Percentiles rank a stretch among this genome's conserved stretches.
These are phyloP conservation scores for Eimeria tenella DNA, from an alignment of 169 alveolate species.

Conservation along the genomic window DNA sequence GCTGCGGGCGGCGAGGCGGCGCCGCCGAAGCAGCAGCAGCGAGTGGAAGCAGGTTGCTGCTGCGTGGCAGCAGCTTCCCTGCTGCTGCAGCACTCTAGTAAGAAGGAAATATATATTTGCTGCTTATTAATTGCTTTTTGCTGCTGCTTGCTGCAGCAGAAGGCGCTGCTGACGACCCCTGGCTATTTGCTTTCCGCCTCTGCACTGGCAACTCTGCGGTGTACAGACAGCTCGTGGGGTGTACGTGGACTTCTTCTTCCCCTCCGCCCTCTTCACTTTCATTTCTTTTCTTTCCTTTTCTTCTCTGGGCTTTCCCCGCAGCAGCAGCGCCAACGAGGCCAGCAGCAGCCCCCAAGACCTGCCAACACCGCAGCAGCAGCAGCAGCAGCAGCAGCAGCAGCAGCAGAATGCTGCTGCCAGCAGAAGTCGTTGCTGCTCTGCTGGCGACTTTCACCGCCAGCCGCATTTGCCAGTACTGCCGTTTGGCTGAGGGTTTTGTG, in stretches of 20 bases:
- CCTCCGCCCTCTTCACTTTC: not conserved
- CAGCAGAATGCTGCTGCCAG: slow-evolving; percentile 20
- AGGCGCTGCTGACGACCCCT: not conserved
- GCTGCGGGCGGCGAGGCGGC: not conserved
- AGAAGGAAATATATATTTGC: not conserved
- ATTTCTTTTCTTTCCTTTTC: not conserved
- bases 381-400: not conserved
- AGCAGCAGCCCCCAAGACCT: slow-evolving; percentile 2
- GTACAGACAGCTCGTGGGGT: not conserved
- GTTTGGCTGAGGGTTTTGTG: not conserved
- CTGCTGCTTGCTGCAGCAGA: not conserved
- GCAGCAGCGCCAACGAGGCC: not conserved
- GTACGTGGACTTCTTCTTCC: not conserved
- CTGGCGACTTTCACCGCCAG: slow-evolving; percentile 23
- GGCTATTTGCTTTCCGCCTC: not conserved
- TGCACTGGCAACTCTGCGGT: slow-evolving; percentile 1
- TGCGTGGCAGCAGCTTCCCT: too few species aligned
- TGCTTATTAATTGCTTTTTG: not conserved
- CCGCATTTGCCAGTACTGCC: not conserved
- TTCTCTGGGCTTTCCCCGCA: not conserved
- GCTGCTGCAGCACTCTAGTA: too few species aligned
- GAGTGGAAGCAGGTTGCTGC: too few species aligned
- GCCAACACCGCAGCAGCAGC: slow-evolving; percentile 3
- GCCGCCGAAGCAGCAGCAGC: slow-evolving; percentile 11
- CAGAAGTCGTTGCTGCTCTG: slow-evolving; percentile 25